phyloP scores from a whole-genome alignment of 768 basidiomycete genomes.

The Fomitopsis pulvina region DNA sequence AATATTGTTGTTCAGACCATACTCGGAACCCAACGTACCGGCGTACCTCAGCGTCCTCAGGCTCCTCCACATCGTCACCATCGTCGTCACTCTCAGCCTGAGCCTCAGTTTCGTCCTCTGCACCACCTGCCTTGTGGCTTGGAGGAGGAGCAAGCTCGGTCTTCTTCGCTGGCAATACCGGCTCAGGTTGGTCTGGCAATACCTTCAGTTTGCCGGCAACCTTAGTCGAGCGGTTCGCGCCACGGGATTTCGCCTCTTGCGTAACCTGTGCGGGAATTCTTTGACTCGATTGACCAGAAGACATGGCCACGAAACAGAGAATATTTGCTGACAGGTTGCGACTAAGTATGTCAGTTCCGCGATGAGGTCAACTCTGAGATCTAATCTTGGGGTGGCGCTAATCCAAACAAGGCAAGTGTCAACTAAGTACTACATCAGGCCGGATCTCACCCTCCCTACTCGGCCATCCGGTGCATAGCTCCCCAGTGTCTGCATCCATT shows the following conservation, averaged over 20 bases:
- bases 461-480: too few relatives aligned
- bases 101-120: constrained; percentile 33
- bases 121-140: constrained; percentile 13
- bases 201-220: constrained; percentile 84
- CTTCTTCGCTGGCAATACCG: constrained; percentile 22
- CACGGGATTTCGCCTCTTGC: constrained; percentile 51
- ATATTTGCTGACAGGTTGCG: not conserved
- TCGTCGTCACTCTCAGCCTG: constrained; percentile 67
- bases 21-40: not conserved
- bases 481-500: too few relatives aligned
- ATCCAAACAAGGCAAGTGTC: not conserved
- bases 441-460: too few relatives aligned
- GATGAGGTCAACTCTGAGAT: not conserved
- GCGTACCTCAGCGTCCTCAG: constrained; percentile 55
- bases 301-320: constrained; percentile 11
- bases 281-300: constrained; percentile 14
- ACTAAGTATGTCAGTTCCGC: not conserved
- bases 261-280: constrained; percentile 6
- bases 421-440: too few relatives aligned
- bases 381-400: not conserved
- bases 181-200: constrained; percentile 77
- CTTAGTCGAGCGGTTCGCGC: constrained; percentile 76
- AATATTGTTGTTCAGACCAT: constrained; percentile 1
- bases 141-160: constrained; percentile 13
- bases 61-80: constrained; percentile 57